A percentile compares a stretch with the other conserved stretches of the same genome.
Conservation (phyloP, 2,329 filamentous ascomycete species). For the Aspergillus ochraceoroseus region DNA sequence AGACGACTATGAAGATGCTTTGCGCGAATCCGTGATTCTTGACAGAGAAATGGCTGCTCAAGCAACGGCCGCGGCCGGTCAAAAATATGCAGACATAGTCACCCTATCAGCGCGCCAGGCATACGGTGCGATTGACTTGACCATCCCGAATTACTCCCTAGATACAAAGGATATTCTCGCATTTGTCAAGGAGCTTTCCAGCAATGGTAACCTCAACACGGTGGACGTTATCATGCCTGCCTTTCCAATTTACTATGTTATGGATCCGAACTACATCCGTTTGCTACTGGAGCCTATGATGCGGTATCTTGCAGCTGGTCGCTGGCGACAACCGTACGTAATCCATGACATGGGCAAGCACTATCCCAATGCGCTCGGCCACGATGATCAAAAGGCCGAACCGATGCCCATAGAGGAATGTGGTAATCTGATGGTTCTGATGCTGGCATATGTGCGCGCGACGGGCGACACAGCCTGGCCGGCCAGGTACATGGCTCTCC, state of each 20-base stretch:
- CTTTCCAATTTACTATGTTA: conserved; percentile 43
- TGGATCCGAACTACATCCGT: conserved; percentile 43
- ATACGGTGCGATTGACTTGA: conserved; percentile 41
- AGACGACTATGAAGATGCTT: conserved; percentile 39
- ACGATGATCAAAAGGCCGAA: conserved; percentile 39
- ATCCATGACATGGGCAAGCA: conserved; percentile 43
- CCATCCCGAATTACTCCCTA: conserved; percentile 34
- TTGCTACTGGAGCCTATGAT: conserved; percentile 45
- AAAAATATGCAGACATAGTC: conserved; percentile 43
- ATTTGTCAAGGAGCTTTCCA: conserved; percentile 45
- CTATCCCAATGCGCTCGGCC: conserved; percentile 42
- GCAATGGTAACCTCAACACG: conserved; percentile 44
- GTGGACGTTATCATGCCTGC: conserved; percentile 44
- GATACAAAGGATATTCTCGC: conserved; percentile 32
- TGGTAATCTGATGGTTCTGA: conserved; percentile 40
- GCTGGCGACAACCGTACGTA: conserved; percentile 37
- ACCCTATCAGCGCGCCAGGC: conserved; percentile 41
- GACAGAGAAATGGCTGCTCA: conserved; percentile 30
- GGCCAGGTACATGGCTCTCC: conserved; percentile 32
- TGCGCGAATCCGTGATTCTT: conserved; percentile 32
- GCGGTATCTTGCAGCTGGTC: conserved; percentile 39
- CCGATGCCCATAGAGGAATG: conserved; percentile 44
- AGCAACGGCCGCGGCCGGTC: conserved; percentile 31
- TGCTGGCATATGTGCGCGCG: conserved; percentile 37
- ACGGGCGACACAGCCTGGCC: conserved; percentile 40